Conservation (phyloP, 371 early-diverging fungal species). For the Funneliformis caledonium region DNA sequence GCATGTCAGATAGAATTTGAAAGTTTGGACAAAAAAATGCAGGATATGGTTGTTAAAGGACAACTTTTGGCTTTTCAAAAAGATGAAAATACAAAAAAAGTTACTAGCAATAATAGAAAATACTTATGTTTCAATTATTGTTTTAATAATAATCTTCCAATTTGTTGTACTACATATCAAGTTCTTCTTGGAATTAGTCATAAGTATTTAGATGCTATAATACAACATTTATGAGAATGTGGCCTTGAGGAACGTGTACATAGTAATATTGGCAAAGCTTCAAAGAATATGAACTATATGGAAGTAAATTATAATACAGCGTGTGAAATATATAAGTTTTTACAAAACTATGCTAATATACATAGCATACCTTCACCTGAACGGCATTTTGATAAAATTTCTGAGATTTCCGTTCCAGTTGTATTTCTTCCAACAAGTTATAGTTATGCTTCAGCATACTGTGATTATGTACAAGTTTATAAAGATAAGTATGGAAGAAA, state of each 20-base stretch:
- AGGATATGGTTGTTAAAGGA: background rate
- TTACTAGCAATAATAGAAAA: background rate
- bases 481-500: background rate
- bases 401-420: background rate
- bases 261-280: background rate
- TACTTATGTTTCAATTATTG: background rate
- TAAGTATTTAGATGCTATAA: background rate
- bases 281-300: background rate
- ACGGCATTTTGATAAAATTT: background rate
- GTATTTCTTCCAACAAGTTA: background rate
- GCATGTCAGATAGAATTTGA: background rate
- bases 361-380: background rate
- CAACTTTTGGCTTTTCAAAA: background rate
- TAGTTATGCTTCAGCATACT: background rate
- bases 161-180: background rate
- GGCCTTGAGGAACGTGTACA: slow-evolving; percentile 25
- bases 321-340: background rate
- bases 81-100: background rate
- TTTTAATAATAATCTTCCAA: background rate
- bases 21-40: background rate
- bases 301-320: background rate
- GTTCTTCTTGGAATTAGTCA: background rate
- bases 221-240: background rate
- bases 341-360: background rate
- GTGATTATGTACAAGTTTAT: background rate